phyloP scores from a whole-genome alignment of 2,329 filamentous ascomycete genomes.

The Graphilbum ipis-grandicollis region DNA sequence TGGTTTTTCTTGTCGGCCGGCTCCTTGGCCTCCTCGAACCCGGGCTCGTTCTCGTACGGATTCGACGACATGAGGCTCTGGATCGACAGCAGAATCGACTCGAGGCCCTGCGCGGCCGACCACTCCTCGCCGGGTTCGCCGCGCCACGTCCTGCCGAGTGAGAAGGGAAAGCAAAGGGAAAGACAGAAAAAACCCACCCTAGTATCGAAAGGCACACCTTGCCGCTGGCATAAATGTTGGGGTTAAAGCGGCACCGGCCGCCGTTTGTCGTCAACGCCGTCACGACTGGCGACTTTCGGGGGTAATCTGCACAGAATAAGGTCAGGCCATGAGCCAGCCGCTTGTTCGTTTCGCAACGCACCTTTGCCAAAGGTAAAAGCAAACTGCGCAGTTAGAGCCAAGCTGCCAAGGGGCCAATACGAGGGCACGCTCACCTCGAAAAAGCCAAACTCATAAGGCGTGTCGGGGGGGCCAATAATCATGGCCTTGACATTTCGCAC shows the following conservation, averaged over 20 bases:
- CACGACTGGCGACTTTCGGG: conserved; percentile 44
- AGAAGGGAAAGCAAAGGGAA: conserved; percentile 1
- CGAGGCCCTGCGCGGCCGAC: conserved; percentile 89
- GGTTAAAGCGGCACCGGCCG: conserved; percentile 84
- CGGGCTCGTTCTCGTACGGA: conserved; percentile 91
- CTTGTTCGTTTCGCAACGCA: too few species aligned
- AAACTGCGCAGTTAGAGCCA: conserved; percentile 36
- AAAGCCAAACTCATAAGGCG: conserved; percentile 93
- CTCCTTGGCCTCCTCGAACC: conserved; percentile 62
- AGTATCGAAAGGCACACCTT: conserved; percentile 92
- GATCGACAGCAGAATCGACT: conserved; percentile 87
- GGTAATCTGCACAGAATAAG: too few species aligned
- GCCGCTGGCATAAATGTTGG: conserved; percentile 83
- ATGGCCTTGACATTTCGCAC: conserved; percentile 75
- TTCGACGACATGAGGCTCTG: conserved; percentile 91
- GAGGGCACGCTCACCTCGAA: conserved; percentile 51
- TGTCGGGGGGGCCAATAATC: conserved; percentile 84
- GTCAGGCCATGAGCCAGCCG: too few species aligned
- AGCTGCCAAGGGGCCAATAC: too few species aligned
- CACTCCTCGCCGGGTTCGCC: conserved; percentile 84
- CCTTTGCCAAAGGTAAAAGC: conserved; percentile 59
- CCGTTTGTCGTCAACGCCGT: conserved; percentile 69
- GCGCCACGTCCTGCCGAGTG: conserved; percentile 63
- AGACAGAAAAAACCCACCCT: conserved; percentile 37
- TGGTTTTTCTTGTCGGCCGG: conserved; percentile 56